A percentile compares a stretch with the other conserved stretches of the same genome.
These are phyloP conservation scores for Fusarium sp. DNA, from an alignment of 2,329 filamentous ascomycete genomes.

Conservation along the genomic window DNA sequence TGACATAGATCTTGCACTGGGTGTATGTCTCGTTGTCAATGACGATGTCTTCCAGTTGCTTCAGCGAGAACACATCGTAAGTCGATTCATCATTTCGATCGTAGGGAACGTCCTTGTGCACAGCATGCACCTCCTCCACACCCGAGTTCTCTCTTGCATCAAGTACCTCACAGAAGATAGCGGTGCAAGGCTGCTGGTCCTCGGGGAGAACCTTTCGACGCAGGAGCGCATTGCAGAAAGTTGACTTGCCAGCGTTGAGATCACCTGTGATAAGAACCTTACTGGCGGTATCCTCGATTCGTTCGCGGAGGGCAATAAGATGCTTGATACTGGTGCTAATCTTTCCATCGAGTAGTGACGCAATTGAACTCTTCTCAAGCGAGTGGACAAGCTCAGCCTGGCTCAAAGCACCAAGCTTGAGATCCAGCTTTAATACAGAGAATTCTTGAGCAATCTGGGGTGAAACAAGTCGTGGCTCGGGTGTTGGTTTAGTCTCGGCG, in stretches of 20 bases:
- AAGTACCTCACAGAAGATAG: constrained; percentile 97
- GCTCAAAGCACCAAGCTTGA: constrained; percentile 87
- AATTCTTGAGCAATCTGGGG: constrained; percentile 96
- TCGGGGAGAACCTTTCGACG: constrained; percentile 93
- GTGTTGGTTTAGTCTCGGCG: constrained; percentile 68
- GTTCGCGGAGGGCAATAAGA: constrained; percentile 84
- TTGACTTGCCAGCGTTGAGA: constrained; percentile 96
- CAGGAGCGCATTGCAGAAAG: constrained; percentile 97
- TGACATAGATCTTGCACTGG: constrained; percentile 97
- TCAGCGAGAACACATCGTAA: constrained; percentile 85
- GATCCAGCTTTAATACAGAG: constrained; percentile 91
- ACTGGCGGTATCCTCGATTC: constrained; percentile 96
- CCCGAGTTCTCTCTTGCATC: constrained; percentile 91
- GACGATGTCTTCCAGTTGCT: constrained; percentile 88
- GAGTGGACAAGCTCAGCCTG: constrained; percentile 95
- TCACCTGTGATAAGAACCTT: constrained; percentile 97
- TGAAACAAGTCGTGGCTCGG: constrained; percentile 86
- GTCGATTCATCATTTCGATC: constrained; percentile 92
- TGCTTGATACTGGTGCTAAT: constrained; percentile 95
- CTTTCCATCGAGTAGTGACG: constrained; percentile 90
- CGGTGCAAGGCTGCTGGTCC: constrained; percentile 97
- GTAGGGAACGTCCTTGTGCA: constrained; percentile 83
- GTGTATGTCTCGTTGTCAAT: constrained; percentile 88
- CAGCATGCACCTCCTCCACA: constrained; percentile 93
- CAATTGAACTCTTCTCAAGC: constrained; percentile 90